Percentiles rank a stretch among this genome's conserved stretches.
Conservation (phyloP, 208 protist species). For the Trypanosoma theileri region DNA sequence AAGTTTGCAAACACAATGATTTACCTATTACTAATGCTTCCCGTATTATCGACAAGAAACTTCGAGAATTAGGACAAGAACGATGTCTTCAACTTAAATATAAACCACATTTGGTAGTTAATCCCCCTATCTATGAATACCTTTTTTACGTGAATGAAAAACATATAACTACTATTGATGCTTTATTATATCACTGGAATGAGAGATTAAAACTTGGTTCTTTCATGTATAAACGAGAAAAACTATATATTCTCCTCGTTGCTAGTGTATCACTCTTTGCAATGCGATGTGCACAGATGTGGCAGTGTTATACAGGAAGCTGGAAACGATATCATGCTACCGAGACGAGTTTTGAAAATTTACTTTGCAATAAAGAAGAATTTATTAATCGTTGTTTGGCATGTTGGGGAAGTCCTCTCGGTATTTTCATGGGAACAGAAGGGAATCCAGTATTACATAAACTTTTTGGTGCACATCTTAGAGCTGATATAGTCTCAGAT, state of each 20-base stretch:
- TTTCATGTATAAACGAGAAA: conserved; percentile 41
- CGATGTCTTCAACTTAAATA: conserved; percentile 33
- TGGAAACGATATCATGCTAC: conserved; percentile 28
- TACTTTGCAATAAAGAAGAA: conserved; percentile 49
- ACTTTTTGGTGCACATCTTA: conserved; percentile 25
- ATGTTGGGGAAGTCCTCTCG: conserved; percentile 64
- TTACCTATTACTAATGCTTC: conserved; percentile 44
- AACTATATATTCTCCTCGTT: conserved; percentile 53
- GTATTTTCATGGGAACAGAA: conserved; percentile 37
- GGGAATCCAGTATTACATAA: conserved; percentile 11
- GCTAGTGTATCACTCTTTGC: conserved; percentile 62
- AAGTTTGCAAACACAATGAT: conserved; percentile 80
- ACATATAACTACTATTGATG: conserved; percentile 26
- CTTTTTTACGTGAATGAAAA: conserved; percentile 46
- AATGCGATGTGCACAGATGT: conserved; percentile 51
- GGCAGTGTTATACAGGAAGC: conserved; percentile 58
- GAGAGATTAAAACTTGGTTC: conserved; percentile 30
- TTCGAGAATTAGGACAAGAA: conserved; percentile 32
- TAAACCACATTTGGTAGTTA: conserved; percentile 32
- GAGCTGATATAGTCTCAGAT: background rate
- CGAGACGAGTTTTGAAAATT: conserved; percentile 14
- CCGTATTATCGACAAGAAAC: conserved; percentile 52
- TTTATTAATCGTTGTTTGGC: conserved; percentile 56
- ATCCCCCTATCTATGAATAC: conserved; percentile 54
- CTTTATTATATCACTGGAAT: conserved; percentile 36